A percentile compares a stretch with the other conserved stretches of the same genome.
These are phyloP conservation scores for Podospora pseudocomata DNA, from an alignment of 495 filamentous ascomycete species.

Conservation along the genomic window DNA sequence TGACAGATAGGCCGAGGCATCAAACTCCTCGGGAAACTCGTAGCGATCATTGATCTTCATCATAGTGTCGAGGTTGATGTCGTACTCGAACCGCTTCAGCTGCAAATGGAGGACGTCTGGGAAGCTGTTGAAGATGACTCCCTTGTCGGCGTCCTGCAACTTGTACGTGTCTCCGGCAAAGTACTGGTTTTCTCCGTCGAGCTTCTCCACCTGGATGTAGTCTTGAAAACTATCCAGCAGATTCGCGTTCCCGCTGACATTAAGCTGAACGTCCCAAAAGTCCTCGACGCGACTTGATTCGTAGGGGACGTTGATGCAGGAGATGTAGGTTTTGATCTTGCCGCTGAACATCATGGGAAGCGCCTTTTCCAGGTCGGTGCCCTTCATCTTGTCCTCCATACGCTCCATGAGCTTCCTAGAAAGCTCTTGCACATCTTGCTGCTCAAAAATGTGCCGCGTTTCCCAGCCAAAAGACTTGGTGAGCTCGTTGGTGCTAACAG, in stretches of 20 bases:
- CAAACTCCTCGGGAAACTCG: constrained; percentile 91
- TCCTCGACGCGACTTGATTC: constrained; percentile 93
- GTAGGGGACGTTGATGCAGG: constrained; percentile 96
- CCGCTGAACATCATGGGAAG: constrained; percentile 88
- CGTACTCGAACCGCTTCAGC: constrained; percentile 97
- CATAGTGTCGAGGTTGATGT: constrained; percentile 92
- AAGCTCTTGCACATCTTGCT: constrained; percentile 97
- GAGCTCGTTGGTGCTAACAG: constrained; percentile 87
- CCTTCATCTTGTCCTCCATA: constrained; percentile 96
- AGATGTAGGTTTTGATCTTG: constrained; percentile 97
- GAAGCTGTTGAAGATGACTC: constrained; percentile 94
- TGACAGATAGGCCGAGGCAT: constrained; percentile 83
- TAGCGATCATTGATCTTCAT: constrained; percentile 99
- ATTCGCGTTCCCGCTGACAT: constrained; percentile 88
- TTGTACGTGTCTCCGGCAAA: constrained; percentile 83
- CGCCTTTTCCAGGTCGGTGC: constrained; percentile 88
- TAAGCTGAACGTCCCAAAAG: constrained; percentile 98
- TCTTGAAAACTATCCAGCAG: constrained; percentile 93
- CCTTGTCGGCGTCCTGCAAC: constrained; percentile 94
- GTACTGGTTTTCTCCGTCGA: constrained; percentile 98
- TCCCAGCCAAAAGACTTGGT: constrained; percentile 98
- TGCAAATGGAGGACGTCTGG: constrained; percentile 93
- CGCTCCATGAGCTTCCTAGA: constrained; percentile 95
- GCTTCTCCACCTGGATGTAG: constrained; percentile 91
- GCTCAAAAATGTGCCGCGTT: constrained; percentile 94